Percentiles rank a stretch among this genome's conserved stretches.
phyloP scores from a whole-genome alignment of 1,284 basidiomycete genomes.

The Stygiomarasmius scandens region DNA sequence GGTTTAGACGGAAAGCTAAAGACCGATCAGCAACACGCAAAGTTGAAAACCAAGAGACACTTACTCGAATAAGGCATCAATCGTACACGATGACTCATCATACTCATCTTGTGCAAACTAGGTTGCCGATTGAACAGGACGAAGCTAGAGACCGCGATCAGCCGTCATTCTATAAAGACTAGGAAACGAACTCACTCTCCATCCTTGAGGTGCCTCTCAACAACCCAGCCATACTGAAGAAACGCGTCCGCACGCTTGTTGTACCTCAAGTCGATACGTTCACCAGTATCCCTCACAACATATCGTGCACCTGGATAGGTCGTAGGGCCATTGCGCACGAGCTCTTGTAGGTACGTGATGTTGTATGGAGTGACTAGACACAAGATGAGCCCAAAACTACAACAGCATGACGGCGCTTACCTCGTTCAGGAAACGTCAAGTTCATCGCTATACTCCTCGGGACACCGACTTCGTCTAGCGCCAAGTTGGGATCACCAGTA shows the following conservation, averaged over 20 bases:
- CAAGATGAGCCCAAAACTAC: conserved; percentile 1
- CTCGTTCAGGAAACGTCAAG: conserved; percentile 95
- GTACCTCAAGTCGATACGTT: conserved; percentile 96
- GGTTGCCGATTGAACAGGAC: conserved; percentile 99
- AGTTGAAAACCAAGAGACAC: conserved; percentile 33
- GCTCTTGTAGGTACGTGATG: conserved; percentile 90
- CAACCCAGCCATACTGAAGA: conserved; percentile 98
- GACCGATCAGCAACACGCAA: conserved; percentile 5
- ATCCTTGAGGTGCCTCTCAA: conserved; percentile 96
- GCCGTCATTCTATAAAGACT: neutral
- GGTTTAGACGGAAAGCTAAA: conserved; percentile 91
- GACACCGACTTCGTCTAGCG: conserved; percentile 97
- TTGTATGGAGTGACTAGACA: conserved; percentile 93
- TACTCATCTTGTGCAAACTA: conserved; percentile 99
- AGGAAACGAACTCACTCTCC: conserved; percentile 79
- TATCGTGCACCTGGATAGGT: conserved; percentile 97
- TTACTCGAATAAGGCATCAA: conserved; percentile 98
- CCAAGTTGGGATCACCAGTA: conserved; percentile 97
- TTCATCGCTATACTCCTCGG: conserved; percentile 98
- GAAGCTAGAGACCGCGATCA: conserved; percentile 60
- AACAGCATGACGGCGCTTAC: conserved; percentile 51
- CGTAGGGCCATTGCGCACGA: conserved; percentile 96
- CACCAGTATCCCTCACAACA: conserved; percentile 96
- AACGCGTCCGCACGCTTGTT: conserved; percentile 98
- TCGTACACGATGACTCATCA: conserved; percentile 99